Conservation (phyloP, 148 eudicot genomes). For the Vaccinium corymbosum region DNA sequence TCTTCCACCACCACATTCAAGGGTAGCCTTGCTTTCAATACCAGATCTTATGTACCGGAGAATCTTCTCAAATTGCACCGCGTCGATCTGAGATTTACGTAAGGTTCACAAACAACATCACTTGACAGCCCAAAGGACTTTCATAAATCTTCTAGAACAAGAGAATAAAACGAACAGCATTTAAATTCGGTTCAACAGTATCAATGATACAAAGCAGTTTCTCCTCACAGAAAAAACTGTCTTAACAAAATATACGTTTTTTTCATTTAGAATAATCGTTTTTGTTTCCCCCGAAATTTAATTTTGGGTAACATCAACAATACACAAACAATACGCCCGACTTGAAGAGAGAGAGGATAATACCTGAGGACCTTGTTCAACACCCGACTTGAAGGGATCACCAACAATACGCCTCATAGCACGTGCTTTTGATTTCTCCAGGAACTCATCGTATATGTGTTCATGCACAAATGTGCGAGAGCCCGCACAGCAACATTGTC, state of each 20-base stretch:
- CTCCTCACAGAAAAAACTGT: background rate
- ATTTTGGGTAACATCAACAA: too few relatives aligned
- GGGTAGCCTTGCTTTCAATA: constrained; percentile 70
- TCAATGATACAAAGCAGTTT: background rate
- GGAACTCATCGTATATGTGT: constrained; percentile 68
- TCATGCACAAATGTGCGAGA: constrained; percentile 91
- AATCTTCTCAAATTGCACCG: constrained; percentile 75
- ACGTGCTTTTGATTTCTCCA: constrained; percentile 88
- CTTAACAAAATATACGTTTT: background rate
- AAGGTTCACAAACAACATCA: constrained; percentile 1
- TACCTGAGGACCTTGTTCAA: constrained; percentile 99
- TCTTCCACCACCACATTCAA: constrained; percentile 83
- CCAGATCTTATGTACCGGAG: constrained; percentile 77
- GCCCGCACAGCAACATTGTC: constrained; percentile 98
- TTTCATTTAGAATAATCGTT: background rate
- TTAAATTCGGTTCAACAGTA: background rate
- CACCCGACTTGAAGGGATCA: constrained; percentile 80
- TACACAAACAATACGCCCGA: too few relatives aligned
- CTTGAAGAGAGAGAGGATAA: too few relatives aligned
- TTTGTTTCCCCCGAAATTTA: background rate
- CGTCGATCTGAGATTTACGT: constrained; percentile 57
- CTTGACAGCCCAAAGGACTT: background rate
- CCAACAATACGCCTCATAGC: constrained; percentile 78
- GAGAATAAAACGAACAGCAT: background rate
- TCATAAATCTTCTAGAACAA: background rate